Base-by-base conservation (phyloP, 164 flowering plant genomes). In the Saururus chinensis region DNA sequence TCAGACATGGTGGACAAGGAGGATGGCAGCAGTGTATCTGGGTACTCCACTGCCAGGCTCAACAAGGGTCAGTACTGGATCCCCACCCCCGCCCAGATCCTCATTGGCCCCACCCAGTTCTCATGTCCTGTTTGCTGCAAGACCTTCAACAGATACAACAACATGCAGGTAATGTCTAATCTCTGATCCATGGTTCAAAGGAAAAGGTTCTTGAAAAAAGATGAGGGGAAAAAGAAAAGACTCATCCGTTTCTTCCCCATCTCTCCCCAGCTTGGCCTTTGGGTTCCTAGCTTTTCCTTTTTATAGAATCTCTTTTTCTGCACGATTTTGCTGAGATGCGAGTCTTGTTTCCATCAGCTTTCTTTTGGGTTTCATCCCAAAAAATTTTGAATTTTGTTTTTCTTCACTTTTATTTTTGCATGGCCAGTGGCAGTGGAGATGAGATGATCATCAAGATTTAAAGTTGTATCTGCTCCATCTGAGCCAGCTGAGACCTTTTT, bases 71-170 rank as follows among this genome's bases (percentile, higher is more conserved):
- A 91, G 62, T 91, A 88, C 64, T 91, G 97, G 97, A 91, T 91
- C 71, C 97, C 97, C 16, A 86, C 97, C 10, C 96, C 97, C 35
- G 72, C 97, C 30, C 97, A 91, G 81, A 91, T 91, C 68, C 75
- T 91, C 65, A 86, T 91, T 78, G 97, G 97, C 57, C 97, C 97
- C 65, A 88, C 96, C 20, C 97, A 91, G 77, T 91, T 91, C 73
- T 82, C 97, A 19, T 91, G 97, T 71, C 96, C 92, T 69, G 89
- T 91, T 78, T 91, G 97, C 81, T 86, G 74, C 86, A 91, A 86
- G 75, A 91, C 95, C 69, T 90, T 90, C 86, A 90, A 88, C 71
- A 84, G 95, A 85, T 88, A 90, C 85, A 90, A 90, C 76, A 91
- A 88, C 82, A 91, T 91, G 66, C 66, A 63, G 66, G 66, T 63